Evolutionary conservation across 2,329 filamentous ascomycete genomes (phyloP).

Genomic region (Metarhizium anisopliae): DNA sequence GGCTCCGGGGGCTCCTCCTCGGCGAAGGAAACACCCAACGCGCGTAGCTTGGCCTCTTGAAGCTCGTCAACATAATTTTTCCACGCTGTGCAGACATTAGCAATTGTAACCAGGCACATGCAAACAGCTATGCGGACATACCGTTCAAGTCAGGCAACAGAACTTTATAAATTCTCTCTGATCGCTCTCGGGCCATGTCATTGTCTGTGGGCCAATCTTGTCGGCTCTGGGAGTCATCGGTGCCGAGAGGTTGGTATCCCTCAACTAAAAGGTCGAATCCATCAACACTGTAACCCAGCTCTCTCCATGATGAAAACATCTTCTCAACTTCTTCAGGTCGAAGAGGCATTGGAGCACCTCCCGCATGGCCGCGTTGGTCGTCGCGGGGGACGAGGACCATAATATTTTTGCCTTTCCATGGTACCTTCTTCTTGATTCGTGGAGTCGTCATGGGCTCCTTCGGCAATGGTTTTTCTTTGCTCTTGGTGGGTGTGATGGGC

Average conservation of each 20-base stretch:
- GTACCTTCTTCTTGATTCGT: conserved; percentile 60
- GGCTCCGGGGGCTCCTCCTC: conserved; percentile 59
- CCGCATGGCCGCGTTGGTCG: conserved; percentile 52
- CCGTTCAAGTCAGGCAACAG: conserved; percentile 61
- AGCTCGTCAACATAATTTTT: conserved; percentile 74
- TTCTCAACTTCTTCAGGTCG: conserved; percentile 44
- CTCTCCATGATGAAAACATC: conserved; percentile 58
- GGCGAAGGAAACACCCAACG: conserved; percentile 76
- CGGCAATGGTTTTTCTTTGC: conserved; percentile 25
- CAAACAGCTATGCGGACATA: conserved; percentile 19
- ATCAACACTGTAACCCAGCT: conserved; percentile 57
- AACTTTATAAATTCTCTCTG: conserved; percentile 47
- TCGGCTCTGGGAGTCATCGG: conserved; percentile 52
- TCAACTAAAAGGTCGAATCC: conserved; percentile 59
- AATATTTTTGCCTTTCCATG: conserved; percentile 69
- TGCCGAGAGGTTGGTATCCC: conserved; percentile 25
- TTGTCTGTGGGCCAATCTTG: conserved; percentile 56
- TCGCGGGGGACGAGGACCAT: conserved; percentile 61
- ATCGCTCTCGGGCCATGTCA: conserved; percentile 48
- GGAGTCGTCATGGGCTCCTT: conserved; percentile 38
- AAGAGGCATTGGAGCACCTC: conserved; percentile 45
- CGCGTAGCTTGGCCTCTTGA: conserved; percentile 84
- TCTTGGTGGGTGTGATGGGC: conserved; percentile 27
- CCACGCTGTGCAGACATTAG: conserved; percentile 36
- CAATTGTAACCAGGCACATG: background rate